phyloP scores from a whole-genome alignment of 2,329 filamentous ascomycete genomes.

The Arthrobotrys musiformis region DNA sequence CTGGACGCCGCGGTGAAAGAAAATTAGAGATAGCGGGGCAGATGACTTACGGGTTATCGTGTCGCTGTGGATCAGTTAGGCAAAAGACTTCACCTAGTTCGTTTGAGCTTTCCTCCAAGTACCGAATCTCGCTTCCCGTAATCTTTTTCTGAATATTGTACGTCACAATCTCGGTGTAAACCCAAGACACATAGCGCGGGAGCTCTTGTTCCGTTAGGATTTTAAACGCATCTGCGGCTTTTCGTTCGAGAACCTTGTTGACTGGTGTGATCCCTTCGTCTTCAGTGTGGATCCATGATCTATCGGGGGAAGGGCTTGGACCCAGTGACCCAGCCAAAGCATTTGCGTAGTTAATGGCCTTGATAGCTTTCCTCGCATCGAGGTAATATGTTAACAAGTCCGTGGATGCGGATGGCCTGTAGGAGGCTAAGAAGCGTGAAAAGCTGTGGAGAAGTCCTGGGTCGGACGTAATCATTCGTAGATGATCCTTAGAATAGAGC shows the following conservation, averaged over 20 bases:
- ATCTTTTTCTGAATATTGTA: slow-evolving; percentile 72
- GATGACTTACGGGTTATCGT: slow-evolving; percentile 69
- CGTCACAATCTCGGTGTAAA: slow-evolving; percentile 76
- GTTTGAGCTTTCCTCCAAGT: slow-evolving; percentile 70
- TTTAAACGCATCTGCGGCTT: slow-evolving; percentile 74
- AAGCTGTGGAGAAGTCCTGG: slow-evolving; percentile 73
- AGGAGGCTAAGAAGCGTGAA: slow-evolving; percentile 72
- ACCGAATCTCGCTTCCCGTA: slow-evolving; percentile 73
- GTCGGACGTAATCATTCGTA: slow-evolving; percentile 73
- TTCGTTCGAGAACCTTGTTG: slow-evolving; percentile 72
- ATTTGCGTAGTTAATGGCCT: slow-evolving; percentile 77
- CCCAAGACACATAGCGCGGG: slow-evolving; percentile 76
- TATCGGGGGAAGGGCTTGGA: slow-evolving; percentile 66
- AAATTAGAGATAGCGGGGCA: background rate
- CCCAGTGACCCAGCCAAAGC: slow-evolving; percentile 69
- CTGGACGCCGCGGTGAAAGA: background rate
- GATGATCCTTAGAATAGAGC: slow-evolving; percentile 74
- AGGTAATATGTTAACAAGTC: slow-evolving; percentile 77
- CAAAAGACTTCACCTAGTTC: slow-evolving; percentile 81
- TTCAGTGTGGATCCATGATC: slow-evolving; percentile 67
- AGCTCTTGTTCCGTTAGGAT: slow-evolving; percentile 74
- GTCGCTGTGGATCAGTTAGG: slow-evolving; percentile 76
- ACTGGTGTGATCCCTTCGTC: slow-evolving; percentile 67
- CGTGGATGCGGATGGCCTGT: slow-evolving; percentile 70
- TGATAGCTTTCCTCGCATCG: slow-evolving; percentile 75